A percentile compares a stretch with the other conserved stretches of the same genome.
Evolutionary conservation across 306 rosid genomes (phyloP).

Genomic region (Potentilla sterilis): DNA sequence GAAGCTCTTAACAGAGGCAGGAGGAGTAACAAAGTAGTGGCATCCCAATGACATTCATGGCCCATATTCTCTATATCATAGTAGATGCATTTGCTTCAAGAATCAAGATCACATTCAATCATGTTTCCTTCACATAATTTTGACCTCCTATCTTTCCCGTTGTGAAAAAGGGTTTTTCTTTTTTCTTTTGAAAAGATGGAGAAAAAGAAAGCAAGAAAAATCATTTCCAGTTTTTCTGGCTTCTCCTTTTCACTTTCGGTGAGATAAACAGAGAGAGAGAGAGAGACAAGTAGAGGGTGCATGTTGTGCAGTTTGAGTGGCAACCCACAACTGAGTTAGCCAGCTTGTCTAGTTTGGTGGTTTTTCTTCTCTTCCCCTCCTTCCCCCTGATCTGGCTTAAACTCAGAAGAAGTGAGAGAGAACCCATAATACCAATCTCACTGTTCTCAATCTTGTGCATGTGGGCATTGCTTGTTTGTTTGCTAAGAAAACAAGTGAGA

Average conservation of each 20-base stretch:
- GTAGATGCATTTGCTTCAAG: background rate
- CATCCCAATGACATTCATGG: background rate
- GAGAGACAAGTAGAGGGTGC: background rate
- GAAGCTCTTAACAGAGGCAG: background rate
- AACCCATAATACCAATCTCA: background rate
- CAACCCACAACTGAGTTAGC: slow-evolving; percentile 7
- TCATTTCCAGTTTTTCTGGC: background rate
- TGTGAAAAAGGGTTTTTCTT: background rate
- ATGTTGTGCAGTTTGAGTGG: background rate
- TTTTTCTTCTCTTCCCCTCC: background rate
- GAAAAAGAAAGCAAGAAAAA: slow-evolving; percentile 5
- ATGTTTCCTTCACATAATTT: background rate
- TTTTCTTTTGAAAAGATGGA: background rate
- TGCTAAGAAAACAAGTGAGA: slow-evolving; percentile 12
- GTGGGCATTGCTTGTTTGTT: slow-evolving; percentile 1
- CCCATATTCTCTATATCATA: background rate
- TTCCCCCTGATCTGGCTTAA: background rate
- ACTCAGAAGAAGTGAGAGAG: background rate
- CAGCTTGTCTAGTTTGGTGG: background rate
- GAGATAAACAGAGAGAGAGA: background rate
- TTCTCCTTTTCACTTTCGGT: slow-evolving; percentile 17
- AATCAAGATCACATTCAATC: background rate
- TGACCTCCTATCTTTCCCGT: slow-evolving; percentile 7
- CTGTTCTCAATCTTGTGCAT: background rate
- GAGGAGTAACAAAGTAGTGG: background rate